Conservation (phyloP, 225 moss, liverwort and hornwort genomes). For the Neckera pumila region DNA sequence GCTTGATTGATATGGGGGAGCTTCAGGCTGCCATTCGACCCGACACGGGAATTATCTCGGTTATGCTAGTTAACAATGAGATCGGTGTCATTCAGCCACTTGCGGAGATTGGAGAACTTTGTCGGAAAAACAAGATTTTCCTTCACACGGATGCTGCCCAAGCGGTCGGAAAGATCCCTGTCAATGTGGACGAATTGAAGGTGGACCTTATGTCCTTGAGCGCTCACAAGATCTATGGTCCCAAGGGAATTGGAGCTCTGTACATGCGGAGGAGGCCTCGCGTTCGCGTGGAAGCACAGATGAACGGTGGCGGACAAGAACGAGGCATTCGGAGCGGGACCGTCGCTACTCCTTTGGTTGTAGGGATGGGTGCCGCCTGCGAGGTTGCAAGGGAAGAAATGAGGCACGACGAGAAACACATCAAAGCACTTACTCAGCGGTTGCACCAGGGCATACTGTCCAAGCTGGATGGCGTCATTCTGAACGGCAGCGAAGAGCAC, state of each 20-base stretch:
- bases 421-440: constrained; percentile 41
- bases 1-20: constrained; percentile 67
- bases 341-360: constrained; percentile 72
- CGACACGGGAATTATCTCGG: constrained; percentile 77
- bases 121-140: constrained; percentile 72
- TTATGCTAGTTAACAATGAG: constrained; percentile 90
- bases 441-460: constrained; percentile 52
- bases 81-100: constrained; percentile 91
- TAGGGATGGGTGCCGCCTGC: constrained; percentile 83
- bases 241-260: constrained; percentile 81
- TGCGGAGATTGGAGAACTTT: constrained; percentile 75
- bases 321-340: constrained; percentile 94
- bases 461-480: constrained; percentile 66
- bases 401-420: constrained; percentile 57
- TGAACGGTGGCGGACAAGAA: constrained; percentile 97
- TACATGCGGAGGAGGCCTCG: constrained; percentile 88
- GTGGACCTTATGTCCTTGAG: constrained; percentile 97
- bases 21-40: constrained; percentile 73
- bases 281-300: constrained; percentile 82
- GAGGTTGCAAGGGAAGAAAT: constrained; percentile 82
- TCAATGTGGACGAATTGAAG: constrained; percentile 84
- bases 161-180: constrained; percentile 75
- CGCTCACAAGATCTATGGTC: constrained; percentile 86
- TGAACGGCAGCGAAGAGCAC: constrained; percentile 82
- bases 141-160: constrained; percentile 90